A percentile compares a stretch with the other conserved stretches of the same genome.
Evolutionary conservation across 106 monocot species (phyloP).

Genomic region (Agapanthus africanus): DNA sequence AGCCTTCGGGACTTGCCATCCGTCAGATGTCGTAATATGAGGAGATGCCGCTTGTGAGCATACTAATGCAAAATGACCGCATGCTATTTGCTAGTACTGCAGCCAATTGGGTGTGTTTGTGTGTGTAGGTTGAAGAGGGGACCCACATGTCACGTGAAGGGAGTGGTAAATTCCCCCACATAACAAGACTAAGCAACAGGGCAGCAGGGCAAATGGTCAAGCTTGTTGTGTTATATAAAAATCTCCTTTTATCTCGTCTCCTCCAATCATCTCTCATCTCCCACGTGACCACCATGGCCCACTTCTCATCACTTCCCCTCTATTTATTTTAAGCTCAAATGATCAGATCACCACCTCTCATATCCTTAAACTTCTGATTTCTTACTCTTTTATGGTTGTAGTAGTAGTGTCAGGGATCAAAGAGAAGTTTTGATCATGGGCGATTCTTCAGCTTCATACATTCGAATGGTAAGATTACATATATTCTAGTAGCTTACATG

Average conservation of each 20-base stretch:
- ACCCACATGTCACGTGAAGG: conserved; percentile 11
- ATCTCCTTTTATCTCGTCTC: conserved; percentile 38
- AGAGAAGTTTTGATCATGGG: conserved; percentile 30
- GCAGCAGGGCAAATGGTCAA: background rate
- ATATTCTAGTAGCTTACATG: too few species aligned
- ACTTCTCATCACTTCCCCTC: conserved; percentile 1
- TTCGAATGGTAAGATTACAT: conserved; percentile 54
- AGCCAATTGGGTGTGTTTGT: too few species aligned
- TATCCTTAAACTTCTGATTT: background rate
- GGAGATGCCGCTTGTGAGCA: too few species aligned
- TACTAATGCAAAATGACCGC: too few species aligned
- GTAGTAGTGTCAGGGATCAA: background rate
- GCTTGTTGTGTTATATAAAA: conserved; percentile 1
- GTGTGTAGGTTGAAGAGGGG: too few species aligned
- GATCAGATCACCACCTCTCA: background rate
- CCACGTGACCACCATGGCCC: conserved; percentile 40
- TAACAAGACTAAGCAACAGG: background rate
- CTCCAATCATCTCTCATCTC: conserved; percentile 34
- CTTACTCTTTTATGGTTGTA: background rate
- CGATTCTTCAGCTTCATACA: conserved; percentile 61
- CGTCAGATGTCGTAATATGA: too few species aligned
- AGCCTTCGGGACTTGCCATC: too few species aligned
- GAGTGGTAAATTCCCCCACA: conserved; percentile 1
- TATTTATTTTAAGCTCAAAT: background rate
- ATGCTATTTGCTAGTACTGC: too few species aligned